A percentile compares a stretch with the other conserved stretches of the same genome.
Evolutionary conservation across 768 basidiomycete species (phyloP).

Genomic region (Kwoniella sp.): DNA sequence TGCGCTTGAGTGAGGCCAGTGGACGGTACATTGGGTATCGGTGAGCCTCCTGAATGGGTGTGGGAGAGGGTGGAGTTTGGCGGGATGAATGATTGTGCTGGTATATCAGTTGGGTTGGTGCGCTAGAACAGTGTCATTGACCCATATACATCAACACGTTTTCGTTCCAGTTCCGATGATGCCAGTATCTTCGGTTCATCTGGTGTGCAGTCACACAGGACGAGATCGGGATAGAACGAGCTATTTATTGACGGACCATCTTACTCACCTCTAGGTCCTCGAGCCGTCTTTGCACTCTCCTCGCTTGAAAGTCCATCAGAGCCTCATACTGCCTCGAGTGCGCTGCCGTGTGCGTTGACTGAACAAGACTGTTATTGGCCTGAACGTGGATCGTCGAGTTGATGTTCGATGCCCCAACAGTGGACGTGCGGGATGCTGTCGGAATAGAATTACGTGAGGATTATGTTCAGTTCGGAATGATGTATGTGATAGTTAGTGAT

Average conservation of each 20-base stretch:
- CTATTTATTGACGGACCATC: too few species aligned
- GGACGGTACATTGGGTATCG: background rate
- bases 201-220: too few species aligned
- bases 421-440: background rate
- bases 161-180: too few species aligned
- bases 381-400: background rate
- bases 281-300: conserved; percentile 41
- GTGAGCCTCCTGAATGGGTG: background rate
- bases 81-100: conserved; percentile 41
- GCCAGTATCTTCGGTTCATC: too few species aligned
- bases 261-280: conserved; percentile 51
- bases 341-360: background rate
- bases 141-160: too few species aligned
- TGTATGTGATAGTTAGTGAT: background rate
- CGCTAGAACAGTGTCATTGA: too few species aligned
- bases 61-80: conserved; percentile 6
- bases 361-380: background rate
- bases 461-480: background rate
- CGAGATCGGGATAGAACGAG: too few species aligned
- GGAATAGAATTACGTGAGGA: conserved; percentile 4
- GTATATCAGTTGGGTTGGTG: conserved; percentile 54
- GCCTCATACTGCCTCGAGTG: conserved; percentile 36
- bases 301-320: conserved; percentile 38
- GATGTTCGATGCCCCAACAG: conserved; percentile 2
- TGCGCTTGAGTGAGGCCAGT: background rate